phyloP scores from a whole-genome alignment of 129 eudicot genomes.

The Deinandra increscens region DNA sequence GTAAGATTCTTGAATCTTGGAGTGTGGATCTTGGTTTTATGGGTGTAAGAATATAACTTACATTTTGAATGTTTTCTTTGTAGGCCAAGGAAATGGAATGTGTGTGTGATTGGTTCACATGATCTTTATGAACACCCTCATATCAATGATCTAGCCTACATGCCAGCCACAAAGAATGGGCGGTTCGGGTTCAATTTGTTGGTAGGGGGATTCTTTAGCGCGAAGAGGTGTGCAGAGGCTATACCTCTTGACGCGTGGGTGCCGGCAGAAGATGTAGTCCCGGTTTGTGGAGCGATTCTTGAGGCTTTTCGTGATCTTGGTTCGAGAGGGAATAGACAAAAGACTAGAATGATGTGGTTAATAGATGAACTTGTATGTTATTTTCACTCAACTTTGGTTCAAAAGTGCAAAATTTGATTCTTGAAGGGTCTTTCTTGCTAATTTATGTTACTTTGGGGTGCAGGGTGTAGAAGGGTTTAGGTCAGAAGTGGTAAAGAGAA shows the following conservation, averaged over 20 bases:
- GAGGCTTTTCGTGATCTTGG: slow-evolving; percentile 96
- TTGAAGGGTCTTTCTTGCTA: slow-evolving; percentile 16
- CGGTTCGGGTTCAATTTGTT: slow-evolving; percentile 83
- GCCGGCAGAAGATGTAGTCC: slow-evolving; percentile 69
- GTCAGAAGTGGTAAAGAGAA: slow-evolving; percentile 82
- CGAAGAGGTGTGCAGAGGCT: slow-evolving; percentile 88
- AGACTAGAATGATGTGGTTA: slow-evolving; percentile 97
- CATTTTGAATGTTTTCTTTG: background rate
- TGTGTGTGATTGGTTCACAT: slow-evolving; percentile 92
- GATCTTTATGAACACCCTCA: slow-evolving; percentile 98
- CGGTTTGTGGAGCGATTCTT: slow-evolving; percentile 71
- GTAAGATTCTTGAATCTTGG: slow-evolving; percentile 42
- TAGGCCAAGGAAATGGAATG: slow-evolving; percentile 99
- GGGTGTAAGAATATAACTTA: background rate
- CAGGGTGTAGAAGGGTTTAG: slow-evolving; percentile 93
- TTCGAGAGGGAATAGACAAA: slow-evolving; percentile 83
- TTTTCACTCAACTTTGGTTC: background rate
- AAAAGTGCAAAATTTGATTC: background rate
- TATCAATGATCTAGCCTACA: slow-evolving; percentile 93
- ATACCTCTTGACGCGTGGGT: slow-evolving; percentile 98
- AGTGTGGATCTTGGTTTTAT: background rate
- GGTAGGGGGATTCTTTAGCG: slow-evolving; percentile 94
- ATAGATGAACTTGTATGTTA: slow-evolving; percentile 83
- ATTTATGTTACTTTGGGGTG: slow-evolving; percentile 26
- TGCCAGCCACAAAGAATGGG: slow-evolving; percentile 93